Percentiles rank a stretch among this genome's conserved stretches.
Evolutionary conservation across 129 eudicot genomes (phyloP).

Genomic region (Centrapalus pauciflorus): DNA sequence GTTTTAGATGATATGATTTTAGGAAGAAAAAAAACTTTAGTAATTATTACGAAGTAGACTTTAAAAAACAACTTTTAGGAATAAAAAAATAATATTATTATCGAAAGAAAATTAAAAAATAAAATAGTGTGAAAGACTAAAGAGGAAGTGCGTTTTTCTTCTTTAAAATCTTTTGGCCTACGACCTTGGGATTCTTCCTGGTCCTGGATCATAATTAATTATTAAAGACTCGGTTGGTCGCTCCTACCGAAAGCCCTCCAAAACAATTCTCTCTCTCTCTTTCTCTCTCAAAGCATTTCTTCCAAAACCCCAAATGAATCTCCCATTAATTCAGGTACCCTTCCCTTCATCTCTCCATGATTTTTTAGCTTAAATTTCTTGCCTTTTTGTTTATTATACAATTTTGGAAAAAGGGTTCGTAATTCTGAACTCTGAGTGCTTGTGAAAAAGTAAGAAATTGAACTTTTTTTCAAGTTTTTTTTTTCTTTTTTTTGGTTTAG

Average conservation of each 20-base stretch:
- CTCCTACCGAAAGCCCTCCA: too few species aligned
- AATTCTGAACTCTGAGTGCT: background rate
- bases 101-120: too few species aligned
- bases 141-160: too few species aligned
- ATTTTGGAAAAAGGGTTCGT: conserved; percentile 5
- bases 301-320: conserved; percentile 1
- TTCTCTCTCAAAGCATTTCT: background rate
- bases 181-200: background rate
- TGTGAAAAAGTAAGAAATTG: background rate
- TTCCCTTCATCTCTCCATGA: background rate
- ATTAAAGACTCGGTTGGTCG: too few species aligned
- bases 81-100: too few species aligned
- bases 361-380: conserved; percentile 3
- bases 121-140: too few species aligned
- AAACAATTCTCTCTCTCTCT: background rate
- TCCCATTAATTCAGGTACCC: conserved; percentile 20
- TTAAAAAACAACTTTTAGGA: too few species aligned
- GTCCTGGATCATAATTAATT: background rate
- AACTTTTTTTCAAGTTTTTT: background rate
- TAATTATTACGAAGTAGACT: too few species aligned
- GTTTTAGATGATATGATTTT: too few species aligned
- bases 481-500: background rate
- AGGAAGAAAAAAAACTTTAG: too few species aligned
- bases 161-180: background rate
- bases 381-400: conserved; percentile 7